These are phyloP conservation scores for Quercus aquifolioides DNA, from an alignment of 306 rosid genomes.

Conservation along the genomic window DNA sequence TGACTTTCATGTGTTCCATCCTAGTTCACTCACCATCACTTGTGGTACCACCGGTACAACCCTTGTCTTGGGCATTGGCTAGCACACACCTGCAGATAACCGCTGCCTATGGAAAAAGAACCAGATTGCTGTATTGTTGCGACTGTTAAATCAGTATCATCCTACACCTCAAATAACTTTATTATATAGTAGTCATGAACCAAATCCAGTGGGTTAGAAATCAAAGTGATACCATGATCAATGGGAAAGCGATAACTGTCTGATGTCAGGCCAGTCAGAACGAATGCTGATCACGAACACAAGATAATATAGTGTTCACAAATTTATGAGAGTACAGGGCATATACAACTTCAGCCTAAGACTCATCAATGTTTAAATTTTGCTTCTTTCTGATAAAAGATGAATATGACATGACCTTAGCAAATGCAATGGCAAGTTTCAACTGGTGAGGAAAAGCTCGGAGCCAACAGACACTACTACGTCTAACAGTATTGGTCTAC, in stretches of 20 bases:
- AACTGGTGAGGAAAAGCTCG: background rate
- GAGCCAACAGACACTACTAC: background rate
- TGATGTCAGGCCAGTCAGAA: background rate
- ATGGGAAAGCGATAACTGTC: background rate
- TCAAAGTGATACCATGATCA: background rate
- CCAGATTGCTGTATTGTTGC: background rate
- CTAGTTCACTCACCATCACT: background rate
- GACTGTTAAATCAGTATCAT: background rate
- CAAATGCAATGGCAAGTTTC: background rate
- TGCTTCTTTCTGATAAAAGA: background rate
- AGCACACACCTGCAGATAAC: background rate
- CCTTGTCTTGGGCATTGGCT: background rate
- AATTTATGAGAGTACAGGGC: background rate
- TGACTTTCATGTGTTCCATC: background rate
- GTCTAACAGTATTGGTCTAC: background rate
- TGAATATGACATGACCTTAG: background rate
- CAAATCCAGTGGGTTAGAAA: background rate
- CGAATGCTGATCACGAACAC: background rate
- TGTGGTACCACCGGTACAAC: background rate
- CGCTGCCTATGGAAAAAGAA: background rate
- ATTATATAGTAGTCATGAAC: background rate
- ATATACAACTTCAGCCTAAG: background rate
- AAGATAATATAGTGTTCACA: background rate
- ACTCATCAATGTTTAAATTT: background rate
- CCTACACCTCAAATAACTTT: background rate